Percentiles rank a stretch among this genome's conserved stretches.
Conservation (phyloP, 1,284 basidiomycete genomes). For the Trichosporon sp. region DNA sequence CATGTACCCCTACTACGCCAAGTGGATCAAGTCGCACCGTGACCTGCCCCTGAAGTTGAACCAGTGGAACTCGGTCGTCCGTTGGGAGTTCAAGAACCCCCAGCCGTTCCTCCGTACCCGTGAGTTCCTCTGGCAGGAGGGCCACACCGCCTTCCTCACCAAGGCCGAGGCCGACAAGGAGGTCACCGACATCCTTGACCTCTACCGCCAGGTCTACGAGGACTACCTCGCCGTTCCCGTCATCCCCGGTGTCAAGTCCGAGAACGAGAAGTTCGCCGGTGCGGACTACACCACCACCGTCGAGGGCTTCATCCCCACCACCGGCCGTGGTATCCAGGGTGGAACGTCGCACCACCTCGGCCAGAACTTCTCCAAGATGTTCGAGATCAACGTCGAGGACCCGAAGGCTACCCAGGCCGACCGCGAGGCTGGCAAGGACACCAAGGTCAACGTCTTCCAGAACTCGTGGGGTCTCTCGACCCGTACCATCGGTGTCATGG, state of each 20-base stretch:
- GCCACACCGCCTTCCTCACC: slow-evolving; percentile 91
- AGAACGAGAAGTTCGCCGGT: slow-evolving; percentile 99
- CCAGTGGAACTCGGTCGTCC: slow-evolving; percentile 98
- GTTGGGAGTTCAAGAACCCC: slow-evolving; percentile 99
- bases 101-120: slow-evolving; percentile 97
- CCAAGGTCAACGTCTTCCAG: slow-evolving; percentile 81
- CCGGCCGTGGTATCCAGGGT: slow-evolving; percentile 95
- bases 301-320: slow-evolving; percentile 95
- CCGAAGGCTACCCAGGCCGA: slow-evolving; percentile 52
- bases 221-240: slow-evolving; percentile 96
- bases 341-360: slow-evolving; percentile 98
- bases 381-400: slow-evolving; percentile 95
- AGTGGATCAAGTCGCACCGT: slow-evolving; percentile 97
- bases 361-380: slow-evolving; percentile 99
- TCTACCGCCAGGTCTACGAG: slow-evolving; percentile 94
- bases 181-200: slow-evolving; percentile 88
- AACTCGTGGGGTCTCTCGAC: slow-evolving; percentile 98
- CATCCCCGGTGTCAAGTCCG: slow-evolving; percentile 93
- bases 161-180: slow-evolving; percentile 85
- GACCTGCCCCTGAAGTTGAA: slow-evolving; percentile 96
- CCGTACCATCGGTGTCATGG: slow-evolving; percentile 96
- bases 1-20: slow-evolving; percentile 98
- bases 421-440: slow-evolving; percentile 46
- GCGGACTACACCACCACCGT: slow-evolving; percentile 97
- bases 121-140: slow-evolving; percentile 99